These are phyloP conservation scores for Cladosporium cucumerinum DNA, from an alignment of 2,329 filamentous ascomycete genomes.

Conservation along the genomic window DNA sequence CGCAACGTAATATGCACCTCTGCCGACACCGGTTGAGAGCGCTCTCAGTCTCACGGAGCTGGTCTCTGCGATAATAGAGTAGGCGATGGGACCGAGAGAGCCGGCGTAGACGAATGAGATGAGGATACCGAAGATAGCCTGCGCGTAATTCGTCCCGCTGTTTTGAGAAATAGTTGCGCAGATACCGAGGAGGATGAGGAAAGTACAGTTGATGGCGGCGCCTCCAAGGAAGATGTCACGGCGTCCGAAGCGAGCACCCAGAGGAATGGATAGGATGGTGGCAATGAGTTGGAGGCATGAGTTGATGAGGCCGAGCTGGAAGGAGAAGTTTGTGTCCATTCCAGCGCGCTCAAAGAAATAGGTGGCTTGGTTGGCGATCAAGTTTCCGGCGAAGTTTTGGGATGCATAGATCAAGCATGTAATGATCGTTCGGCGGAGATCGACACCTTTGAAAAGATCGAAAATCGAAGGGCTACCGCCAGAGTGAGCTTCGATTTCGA, in stretches of 20 bases:
- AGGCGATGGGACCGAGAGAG: conserved; percentile 84
- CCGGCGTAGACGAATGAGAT: conserved; percentile 77
- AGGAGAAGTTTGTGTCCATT: conserved; percentile 40
- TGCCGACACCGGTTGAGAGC: conserved; percentile 84
- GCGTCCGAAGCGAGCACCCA: conserved; percentile 71
- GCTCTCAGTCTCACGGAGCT: conserved; percentile 82
- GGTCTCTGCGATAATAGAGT: conserved; percentile 81
- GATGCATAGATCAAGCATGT: conserved; percentile 54
- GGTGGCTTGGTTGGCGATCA: conserved; percentile 47
- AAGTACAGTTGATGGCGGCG: conserved; percentile 61
- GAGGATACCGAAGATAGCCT: conserved; percentile 82
- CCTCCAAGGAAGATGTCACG: conserved; percentile 73
- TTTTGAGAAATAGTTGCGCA: conserved; percentile 65
- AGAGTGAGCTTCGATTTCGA: conserved; percentile 72
- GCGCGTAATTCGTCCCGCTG: conserved; percentile 59
- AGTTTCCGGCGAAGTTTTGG: conserved; percentile 47
- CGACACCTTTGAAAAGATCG: conserved; percentile 79
- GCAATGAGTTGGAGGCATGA: conserved; percentile 70
- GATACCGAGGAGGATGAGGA: conserved; percentile 73
- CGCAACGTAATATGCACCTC: conserved; percentile 72
- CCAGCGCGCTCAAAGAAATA: conserved; percentile 48
- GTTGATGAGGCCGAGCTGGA: conserved; percentile 53
- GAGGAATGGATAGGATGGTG: conserved; percentile 74
- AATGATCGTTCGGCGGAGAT: conserved; percentile 74
- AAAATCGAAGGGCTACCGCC: conserved; percentile 70